A percentile compares a stretch with the other conserved stretches of the same genome.
Conservation (phyloP, 176 grass and related monocot genomes). For the Saccharum officinarum region DNA sequence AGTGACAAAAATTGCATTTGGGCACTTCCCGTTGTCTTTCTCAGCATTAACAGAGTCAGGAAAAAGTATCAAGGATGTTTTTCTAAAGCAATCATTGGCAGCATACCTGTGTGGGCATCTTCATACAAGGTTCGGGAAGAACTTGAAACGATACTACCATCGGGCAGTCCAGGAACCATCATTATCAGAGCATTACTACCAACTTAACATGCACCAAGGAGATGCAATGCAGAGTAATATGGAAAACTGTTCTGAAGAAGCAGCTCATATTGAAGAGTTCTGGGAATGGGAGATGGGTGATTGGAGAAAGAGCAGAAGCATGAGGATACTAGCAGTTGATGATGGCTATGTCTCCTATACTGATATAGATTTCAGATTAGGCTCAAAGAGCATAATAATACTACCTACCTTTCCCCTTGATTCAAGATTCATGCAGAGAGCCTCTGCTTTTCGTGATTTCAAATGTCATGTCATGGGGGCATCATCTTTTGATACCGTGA, state of each 20-base stretch:
- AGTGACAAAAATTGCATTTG: constrained; percentile 72
- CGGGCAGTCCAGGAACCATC: constrained; percentile 37
- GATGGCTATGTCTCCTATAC: constrained; percentile 84
- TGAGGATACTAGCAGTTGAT: constrained; percentile 93
- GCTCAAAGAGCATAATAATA: constrained; percentile 80
- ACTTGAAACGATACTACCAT: constrained; percentile 85
- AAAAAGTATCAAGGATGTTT: constrained; percentile 78
- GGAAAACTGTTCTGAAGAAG: constrained; percentile 67
- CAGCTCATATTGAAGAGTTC: constrained; percentile 54
- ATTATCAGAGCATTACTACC: constrained; percentile 58
- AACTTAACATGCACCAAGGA: constrained; percentile 77
- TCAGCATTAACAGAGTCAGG: constrained; percentile 78
- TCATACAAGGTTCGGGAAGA: constrained; percentile 90
- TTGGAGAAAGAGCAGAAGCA: constrained; percentile 76
- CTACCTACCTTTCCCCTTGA: constrained; percentile 91
- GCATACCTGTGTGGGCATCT: constrained; percentile 92
- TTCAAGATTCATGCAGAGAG: constrained; percentile 92
- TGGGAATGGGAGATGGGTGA: constrained; percentile 99
- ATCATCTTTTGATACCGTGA: constrained; percentile 67
- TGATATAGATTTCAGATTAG: constrained; percentile 91
- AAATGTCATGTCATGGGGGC: constrained; percentile 54
- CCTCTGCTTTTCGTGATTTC: constrained; percentile 61
- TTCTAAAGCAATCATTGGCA: constrained; percentile 83
- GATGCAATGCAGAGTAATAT: constrained; percentile 19
- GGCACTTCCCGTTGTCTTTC: constrained; percentile 90